A percentile compares a stretch with the other conserved stretches of the same genome.
Evolutionary conservation across 2,329 filamentous ascomycete species (phyloP).

Genomic region (Tolypocladium tropicale): DNA sequence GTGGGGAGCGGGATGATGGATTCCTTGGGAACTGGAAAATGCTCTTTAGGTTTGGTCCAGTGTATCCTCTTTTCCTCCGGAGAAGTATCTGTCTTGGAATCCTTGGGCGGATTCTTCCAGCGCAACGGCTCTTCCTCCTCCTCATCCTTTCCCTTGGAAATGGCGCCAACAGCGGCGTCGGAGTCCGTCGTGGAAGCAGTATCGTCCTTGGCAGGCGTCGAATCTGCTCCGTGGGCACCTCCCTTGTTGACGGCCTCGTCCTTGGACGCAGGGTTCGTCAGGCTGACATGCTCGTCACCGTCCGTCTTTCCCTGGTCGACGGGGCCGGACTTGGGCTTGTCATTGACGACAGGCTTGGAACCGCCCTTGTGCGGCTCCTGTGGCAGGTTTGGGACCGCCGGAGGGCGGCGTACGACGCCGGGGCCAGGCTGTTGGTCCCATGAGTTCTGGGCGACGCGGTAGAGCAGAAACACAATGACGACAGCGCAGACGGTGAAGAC

Average conservation of each 20-base stretch:
- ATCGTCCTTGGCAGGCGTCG: background rate
- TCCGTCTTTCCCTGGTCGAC: slow-evolving; percentile 1
- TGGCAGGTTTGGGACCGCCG: background rate
- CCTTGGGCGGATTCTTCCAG: slow-evolving; percentile 16
- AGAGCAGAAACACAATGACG: slow-evolving; percentile 43
- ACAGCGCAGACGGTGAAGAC: slow-evolving; percentile 47
- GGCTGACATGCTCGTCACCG: slow-evolving; percentile 2
- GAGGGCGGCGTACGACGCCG: background rate
- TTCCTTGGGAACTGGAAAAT: slow-evolving; percentile 63
- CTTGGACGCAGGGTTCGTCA: slow-evolving; percentile 4
- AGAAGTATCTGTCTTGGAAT: slow-evolving; percentile 8
- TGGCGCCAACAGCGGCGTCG: background rate
- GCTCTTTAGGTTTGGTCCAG: slow-evolving; percentile 65
- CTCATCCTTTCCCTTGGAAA: background rate
- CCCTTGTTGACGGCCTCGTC: background rate
- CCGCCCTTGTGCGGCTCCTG: background rate
- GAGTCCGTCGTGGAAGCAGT: background rate
- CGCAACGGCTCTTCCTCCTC: slow-evolving; percentile 7
- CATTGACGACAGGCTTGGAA: background rate
- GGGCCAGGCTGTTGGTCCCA: slow-evolving; percentile 15
- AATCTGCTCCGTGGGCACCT: background rate
- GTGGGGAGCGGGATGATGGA: slow-evolving; percentile 69
- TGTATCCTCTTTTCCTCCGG: slow-evolving; percentile 32
- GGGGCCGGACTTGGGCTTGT: background rate
- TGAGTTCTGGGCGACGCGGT: slow-evolving; percentile 35